phyloP scores from a whole-genome alignment of 2,329 filamentous ascomycete genomes.

The Aspergillus floridensis region DNA sequence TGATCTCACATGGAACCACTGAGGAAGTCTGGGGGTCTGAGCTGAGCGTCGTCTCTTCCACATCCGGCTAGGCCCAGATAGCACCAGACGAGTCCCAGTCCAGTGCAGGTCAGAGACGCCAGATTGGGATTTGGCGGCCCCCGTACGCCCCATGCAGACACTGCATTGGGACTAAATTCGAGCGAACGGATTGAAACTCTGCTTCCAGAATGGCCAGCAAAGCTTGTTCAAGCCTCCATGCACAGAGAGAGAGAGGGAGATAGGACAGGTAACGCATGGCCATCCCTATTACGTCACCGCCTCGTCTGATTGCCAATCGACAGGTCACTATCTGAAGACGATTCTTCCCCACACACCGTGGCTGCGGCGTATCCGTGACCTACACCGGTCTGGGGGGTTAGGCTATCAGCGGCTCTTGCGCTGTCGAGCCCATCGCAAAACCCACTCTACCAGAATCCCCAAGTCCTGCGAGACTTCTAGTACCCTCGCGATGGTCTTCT shows the following conservation, averaged over 20 bases:
- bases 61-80: not conserved
- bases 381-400: not conserved
- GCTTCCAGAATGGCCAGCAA: constrained; percentile 3
- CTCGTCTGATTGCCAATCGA: not conserved
- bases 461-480: constrained; percentile 47
- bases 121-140: not conserved
- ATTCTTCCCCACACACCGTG: constrained; percentile 10
- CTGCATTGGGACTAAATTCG: not conserved
- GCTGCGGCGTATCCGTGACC: constrained; percentile 3
- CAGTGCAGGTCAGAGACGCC: not conserved
- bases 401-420: constrained; percentile 20
- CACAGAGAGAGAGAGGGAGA: not conserved
- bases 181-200: not conserved
- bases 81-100: too few species aligned
- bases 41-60: not conserved
- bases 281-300: constrained; percentile 5
- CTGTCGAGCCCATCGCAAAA: constrained; percentile 37
- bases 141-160: not conserved
- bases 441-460: constrained; percentile 45
- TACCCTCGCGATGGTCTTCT: constrained; percentile 37
- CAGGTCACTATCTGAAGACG: not conserved
- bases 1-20: not conserved
- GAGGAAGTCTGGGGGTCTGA: not conserved
- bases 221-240: constrained; percentile 1
- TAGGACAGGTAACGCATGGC: not conserved